Percentiles rank a stretch among this genome's conserved stretches.
phyloP scores from a whole-genome alignment of 805 yeast genomes.

The Lachancea thermotolerans region DNA sequence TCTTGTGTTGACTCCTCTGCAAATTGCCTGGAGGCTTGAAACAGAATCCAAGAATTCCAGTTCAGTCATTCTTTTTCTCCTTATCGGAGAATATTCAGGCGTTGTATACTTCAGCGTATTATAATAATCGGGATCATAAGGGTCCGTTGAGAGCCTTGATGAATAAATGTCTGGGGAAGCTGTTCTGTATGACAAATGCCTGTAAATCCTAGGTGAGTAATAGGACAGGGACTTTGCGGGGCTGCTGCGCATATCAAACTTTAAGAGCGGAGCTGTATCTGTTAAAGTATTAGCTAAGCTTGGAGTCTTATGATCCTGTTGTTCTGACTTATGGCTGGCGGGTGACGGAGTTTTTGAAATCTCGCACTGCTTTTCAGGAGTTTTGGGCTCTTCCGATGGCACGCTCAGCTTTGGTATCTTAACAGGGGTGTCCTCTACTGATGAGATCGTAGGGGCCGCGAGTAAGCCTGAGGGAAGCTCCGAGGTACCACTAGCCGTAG shows the following conservation, averaged over 20 bases:
- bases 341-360: too few species aligned
- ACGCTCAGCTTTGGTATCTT: neutral
- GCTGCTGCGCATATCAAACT: conserved; percentile 17
- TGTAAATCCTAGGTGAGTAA: conserved; percentile 30
- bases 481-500: neutral
- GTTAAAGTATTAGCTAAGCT: neutral
- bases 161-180: conserved; percentile 17
- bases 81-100: conserved; percentile 25
- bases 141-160: conserved; percentile 26
- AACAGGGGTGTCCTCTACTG: neutral
- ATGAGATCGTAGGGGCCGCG: too few species aligned
- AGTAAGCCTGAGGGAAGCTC: too few species aligned
- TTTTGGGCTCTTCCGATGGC: neutral
- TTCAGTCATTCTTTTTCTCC: conserved; percentile 27
- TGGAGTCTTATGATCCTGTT: neutral
- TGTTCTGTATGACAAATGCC: conserved; percentile 24
- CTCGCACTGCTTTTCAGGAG: neutral
- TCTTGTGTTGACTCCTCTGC: conserved; percentile 63
- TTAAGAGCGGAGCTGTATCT: conserved; percentile 1
- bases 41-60: conserved; percentile 31
- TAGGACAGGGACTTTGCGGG: conserved; percentile 26
- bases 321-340: neutral
- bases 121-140: conserved; percentile 20
- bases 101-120: conserved; percentile 15
- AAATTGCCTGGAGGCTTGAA: conserved; percentile 55